Evolutionary conservation across 225 moss, liverwort and hornwort genomes (phyloP), one percentile per base, ranked within the genome.

Genomic region (Polytrichum commune): DNA sequence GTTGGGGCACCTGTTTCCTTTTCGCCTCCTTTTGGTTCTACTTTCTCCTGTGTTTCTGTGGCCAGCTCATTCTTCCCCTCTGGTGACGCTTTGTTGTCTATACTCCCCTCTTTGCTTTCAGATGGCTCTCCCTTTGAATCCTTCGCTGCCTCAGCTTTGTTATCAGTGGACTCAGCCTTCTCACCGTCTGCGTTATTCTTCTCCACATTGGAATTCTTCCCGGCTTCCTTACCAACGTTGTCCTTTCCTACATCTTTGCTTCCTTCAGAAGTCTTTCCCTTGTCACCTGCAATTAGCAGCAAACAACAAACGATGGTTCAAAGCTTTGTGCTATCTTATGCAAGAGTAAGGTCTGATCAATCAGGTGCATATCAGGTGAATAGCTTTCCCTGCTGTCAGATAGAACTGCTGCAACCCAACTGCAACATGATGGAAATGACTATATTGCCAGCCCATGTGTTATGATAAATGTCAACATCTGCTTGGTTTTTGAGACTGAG

Each of bases 101-200:
- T 24, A 62, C 26, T 75, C n/a, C 66, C 78, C 54, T 72, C 69
- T 2, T 60, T 65, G 29, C 3, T 9, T 66, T 73, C 70, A 55
- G 60, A 29, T 38, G 66, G 53, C 26, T 78, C 70, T 13, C 33
- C 67, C 30, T 67, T 67, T 23, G 25, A 19, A 22, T 58, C 30
- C 60, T 69, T 27, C 19, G 27, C 4, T 1, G 16, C 46, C 46
- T 46, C 46, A 46, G 13, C 46, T 35, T 35, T 35, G 35, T 35
- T 35, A 28, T 63, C 63, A 63, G 18, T 63, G 2, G 63, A 27
- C 18, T 70, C n/a, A 32, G 54, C 20, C 62, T 67, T 29, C 29
- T 55, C 55, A 79, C 65, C n/a, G 18, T 83, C 62, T 61, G 55
- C 33, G 53, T 70, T 76, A 66, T 63, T 75, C 72, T 73, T 83